A percentile compares a stretch with the other conserved stretches of the same genome.
Conservation (phyloP, 2,329 filamentous ascomycete genomes). For the Exophiala spinifera region DNA sequence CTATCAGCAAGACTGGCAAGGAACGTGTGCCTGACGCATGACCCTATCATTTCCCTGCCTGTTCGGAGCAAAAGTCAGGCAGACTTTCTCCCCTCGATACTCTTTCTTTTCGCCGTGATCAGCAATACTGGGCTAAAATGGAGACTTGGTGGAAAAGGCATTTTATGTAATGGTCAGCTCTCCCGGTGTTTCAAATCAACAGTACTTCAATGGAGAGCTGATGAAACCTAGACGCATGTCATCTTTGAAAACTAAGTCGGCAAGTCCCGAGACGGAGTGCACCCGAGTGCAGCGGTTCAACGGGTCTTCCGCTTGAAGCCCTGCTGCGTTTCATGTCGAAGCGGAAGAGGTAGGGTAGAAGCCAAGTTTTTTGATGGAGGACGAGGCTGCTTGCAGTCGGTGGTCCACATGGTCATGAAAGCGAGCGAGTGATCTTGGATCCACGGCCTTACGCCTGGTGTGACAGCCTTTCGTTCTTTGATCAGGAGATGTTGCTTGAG, state of each 20-base stretch:
- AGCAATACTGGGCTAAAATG: no score
- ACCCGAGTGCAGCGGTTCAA: neutral
- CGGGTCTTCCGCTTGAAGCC: neutral
- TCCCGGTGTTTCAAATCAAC: neutral
- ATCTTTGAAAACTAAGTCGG: neutral
- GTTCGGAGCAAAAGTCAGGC: no score
- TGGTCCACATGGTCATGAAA: constrained; percentile 2
- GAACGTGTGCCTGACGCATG: no score
- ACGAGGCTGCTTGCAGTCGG: constrained; percentile 15
- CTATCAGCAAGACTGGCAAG: no score
- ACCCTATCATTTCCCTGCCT: no score
- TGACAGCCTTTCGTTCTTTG: neutral
- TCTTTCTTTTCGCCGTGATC: no score
- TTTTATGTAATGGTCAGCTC: no score
- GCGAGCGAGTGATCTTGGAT: neutral
- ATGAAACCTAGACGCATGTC: neutral
- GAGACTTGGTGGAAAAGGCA: no score
- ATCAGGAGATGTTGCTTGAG: no score
- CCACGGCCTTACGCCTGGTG: neutral
- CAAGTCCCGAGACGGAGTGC: neutral
- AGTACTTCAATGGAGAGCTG: neutral
- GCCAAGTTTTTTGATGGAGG: neutral
- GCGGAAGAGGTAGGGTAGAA: neutral
- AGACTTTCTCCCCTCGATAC: no score
- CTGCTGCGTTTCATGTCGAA: neutral